Evolutionary conservation across 345 rosid species (phyloP).

Genomic region (Eutrema yunnanense): DNA sequence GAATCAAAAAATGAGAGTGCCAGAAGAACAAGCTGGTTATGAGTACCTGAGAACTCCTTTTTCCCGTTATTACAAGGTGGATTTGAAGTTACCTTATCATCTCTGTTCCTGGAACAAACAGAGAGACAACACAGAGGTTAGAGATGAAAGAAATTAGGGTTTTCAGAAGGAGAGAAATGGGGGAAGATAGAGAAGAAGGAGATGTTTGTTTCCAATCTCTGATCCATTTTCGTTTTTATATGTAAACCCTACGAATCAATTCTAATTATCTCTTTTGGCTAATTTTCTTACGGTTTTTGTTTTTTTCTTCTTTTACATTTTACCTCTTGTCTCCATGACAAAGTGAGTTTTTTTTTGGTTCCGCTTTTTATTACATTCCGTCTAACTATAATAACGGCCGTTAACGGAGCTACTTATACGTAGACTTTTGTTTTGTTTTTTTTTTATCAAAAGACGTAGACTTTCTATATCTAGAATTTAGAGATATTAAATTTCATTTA

Average conservation of each 20-base stretch:
- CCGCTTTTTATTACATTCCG: slow-evolving; percentile 13
- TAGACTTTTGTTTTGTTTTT: too few relatives aligned
- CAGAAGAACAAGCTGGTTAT: not conserved
- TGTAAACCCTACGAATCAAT: slow-evolving; percentile 26
- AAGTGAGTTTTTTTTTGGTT: not conserved
- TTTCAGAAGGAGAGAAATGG: slow-evolving; percentile 12
- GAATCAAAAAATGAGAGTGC: not conserved
- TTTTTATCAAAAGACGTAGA: too few relatives aligned
- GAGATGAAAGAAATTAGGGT: slow-evolving; percentile 24
- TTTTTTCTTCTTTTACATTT: not conserved
- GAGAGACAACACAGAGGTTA: not conserved
- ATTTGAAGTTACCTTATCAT: slow-evolving; percentile 17
- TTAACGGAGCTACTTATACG: not conserved
- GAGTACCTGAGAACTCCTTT: not conserved
- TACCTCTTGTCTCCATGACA: not conserved
- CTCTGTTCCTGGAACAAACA: not conserved
- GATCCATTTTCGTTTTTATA: slow-evolving; percentile 28
- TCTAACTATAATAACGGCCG: slow-evolving; percentile 24
- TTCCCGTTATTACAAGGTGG: not conserved
- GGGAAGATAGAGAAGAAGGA: slow-evolving; percentile 1
- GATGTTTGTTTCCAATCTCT: slow-evolving; percentile 21
- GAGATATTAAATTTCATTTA: too few relatives aligned
- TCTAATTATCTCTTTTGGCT: not conserved
- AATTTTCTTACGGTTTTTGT: not conserved
- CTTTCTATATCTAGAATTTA: too few relatives aligned